Base-by-base conservation (phyloP, 2,329 filamentous ascomycete genomes). In the Ophiostoma quercus region DNA sequence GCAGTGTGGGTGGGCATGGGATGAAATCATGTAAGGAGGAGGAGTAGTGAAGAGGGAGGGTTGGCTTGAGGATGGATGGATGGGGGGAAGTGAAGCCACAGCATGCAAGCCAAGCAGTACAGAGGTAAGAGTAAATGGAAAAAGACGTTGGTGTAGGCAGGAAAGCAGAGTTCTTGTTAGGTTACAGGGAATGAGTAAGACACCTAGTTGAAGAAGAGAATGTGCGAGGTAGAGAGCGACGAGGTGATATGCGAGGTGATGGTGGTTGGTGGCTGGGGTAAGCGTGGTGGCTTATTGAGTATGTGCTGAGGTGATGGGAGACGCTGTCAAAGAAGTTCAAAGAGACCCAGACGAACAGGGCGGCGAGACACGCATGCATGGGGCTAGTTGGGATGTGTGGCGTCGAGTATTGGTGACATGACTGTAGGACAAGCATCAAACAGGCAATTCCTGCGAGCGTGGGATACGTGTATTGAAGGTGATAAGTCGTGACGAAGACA, bases 1-100 rank as follows among this genome's bases (percentile, higher is more conserved):
- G 57, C 57, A 62, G 57, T 29, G 57, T 62, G 57, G 57, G 57
- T 62, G 57, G 51, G 57, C 57, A 62, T 62, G 57, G 25, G 57
- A 32, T 19, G 39, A 12, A 14, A 41, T 41, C 39, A 22, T 25
- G 57, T 32, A 34, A 62, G 57, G 47, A 51, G 47, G 47, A 51
- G 47, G 5, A 47, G 43, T 14, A n/a, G 14, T 19, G 47, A 51
- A 19, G 14, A 51, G 16, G 47, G 39, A 51, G 47, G 47, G 47
- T n/a, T 51, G 47, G 47, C 16, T 51, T 51, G 47, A 51, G 47
- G 47, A 51, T 51, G 47, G 47, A 41, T 41, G 39, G 39, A 41
- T 41, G 51, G 51, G 11, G 51, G 51, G n/a, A 2, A 9, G 9
- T 8, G 16, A 51, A 51, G 47, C 51, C 51, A 29, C 51, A 9